These are phyloP conservation scores for Zymoseptoria ardabiliae DNA, from an alignment of 2,329 filamentous ascomycete species.

Conservation along the genomic window DNA sequence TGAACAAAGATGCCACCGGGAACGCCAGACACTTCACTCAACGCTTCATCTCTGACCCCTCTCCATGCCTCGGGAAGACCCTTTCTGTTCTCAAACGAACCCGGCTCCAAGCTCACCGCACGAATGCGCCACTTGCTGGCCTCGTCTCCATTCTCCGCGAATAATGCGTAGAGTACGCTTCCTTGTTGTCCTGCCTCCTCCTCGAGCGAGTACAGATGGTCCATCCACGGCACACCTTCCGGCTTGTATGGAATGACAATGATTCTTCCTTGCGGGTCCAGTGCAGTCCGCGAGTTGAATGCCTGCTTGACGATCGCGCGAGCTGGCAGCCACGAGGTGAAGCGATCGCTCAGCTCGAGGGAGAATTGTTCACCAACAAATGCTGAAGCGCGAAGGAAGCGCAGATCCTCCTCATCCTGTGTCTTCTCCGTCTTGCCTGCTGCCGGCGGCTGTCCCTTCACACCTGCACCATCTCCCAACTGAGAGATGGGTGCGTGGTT, in stretches of 20 bases:
- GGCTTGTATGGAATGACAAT: constrained; percentile 59
- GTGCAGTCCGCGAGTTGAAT: constrained; percentile 58
- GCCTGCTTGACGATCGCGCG: constrained; percentile 69
- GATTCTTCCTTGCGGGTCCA: constrained; percentile 70
- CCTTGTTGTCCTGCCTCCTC: constrained; percentile 43
- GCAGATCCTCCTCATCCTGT: constrained; percentile 70
- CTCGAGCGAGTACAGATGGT: constrained; percentile 88
- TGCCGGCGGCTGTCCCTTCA: constrained; percentile 15
- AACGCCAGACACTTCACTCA: constrained; percentile 64
- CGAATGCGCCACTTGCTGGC: constrained; percentile 89
- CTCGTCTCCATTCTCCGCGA: constrained; percentile 70
- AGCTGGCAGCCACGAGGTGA: constrained; percentile 76
- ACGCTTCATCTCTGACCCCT: constrained; percentile 76
- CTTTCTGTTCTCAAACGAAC: constrained; percentile 87
- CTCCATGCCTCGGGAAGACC: constrained; percentile 87
- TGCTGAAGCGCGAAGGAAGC: constrained; percentile 67
- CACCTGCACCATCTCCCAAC: constrained; percentile 13
- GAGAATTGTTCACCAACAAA: constrained; percentile 89
- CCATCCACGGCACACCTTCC: constrained; percentile 86
- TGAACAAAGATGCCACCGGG: constrained; percentile 85
- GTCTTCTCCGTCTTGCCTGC: constrained; percentile 31
- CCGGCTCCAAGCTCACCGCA: constrained; percentile 74
- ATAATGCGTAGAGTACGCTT: constrained; percentile 76
- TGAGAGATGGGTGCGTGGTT: constrained; percentile 51
- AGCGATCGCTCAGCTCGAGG: constrained; percentile 69